Evolutionary conservation across 441 rosid genomes (phyloP).

Genomic region (Erysimum cheiri): DNA sequence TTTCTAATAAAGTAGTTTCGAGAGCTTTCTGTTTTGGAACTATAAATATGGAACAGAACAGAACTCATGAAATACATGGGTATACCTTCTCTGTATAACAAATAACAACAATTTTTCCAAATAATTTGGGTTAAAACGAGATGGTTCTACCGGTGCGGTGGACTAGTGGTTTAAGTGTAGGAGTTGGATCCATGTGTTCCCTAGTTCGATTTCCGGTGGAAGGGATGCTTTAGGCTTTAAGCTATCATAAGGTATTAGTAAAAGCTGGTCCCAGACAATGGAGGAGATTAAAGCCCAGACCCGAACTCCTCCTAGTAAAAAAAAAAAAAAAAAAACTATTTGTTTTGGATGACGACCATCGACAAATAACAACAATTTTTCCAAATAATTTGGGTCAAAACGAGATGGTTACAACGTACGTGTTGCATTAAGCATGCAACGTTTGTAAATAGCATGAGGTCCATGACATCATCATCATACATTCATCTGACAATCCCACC

Average conservation of each 20-base stretch:
- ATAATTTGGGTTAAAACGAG: no score
- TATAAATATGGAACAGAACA: constrained; percentile 27
- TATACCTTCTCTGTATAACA: constrained; percentile 7
- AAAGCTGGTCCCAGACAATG: no score
- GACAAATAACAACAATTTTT: constrained; percentile 5
- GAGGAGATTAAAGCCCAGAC: no score
- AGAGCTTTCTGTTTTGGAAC: constrained; percentile 31
- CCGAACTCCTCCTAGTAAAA: no score
- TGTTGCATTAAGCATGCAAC: constrained; percentile 40
- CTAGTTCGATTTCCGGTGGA: no score
- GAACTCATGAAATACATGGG: constrained; percentile 14
- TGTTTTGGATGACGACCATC: constrained; percentile 23
- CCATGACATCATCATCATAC: constrained; percentile 40
- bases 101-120: constrained; percentile 25
- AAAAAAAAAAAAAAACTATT: no score
- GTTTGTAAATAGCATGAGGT: constrained; percentile 36
- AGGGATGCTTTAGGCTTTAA: no score
- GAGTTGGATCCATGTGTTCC: no score
- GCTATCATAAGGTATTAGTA: no score
- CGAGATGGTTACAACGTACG: constrained; percentile 41
- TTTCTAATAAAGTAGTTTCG: constrained; percentile 15
- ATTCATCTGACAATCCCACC: constrained; percentile 42
- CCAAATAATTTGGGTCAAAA: constrained; percentile 35
- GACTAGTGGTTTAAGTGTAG: no score
- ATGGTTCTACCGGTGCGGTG: no score